Base-by-base conservation (phyloP, 257 asterid species). In the Solanum infundibuliforme region DNA sequence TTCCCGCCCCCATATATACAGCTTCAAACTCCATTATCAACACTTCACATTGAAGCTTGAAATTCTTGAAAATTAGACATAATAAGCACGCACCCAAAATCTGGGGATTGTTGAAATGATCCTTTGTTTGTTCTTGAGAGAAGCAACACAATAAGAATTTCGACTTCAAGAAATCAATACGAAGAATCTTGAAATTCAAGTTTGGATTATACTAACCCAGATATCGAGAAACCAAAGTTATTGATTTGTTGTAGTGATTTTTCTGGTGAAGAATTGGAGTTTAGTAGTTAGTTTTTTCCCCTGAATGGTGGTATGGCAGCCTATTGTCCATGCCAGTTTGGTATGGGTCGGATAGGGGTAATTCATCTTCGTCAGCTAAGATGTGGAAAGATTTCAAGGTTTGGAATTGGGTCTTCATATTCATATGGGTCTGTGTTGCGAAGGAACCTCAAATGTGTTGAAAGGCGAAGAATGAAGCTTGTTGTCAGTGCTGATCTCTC, bases 401-500 rank as follows among this genome's bases (percentile, higher is more conserved):
- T 88, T 21, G 91, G 92, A 55, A 77, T 86, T 84, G 91, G 91
- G 83, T 79, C 84, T 20, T 74, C 43, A 12, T 38, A 27, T 69
- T 83, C 86, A 55, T 66, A 55, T 83, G 90, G 89, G 88, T 87
- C 85, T 48, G 58, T 83, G 84, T 89, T 89, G 87, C 94, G 34
- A 86, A 91, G 88, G 86, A 89, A 58, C 90, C 46, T 41, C 91
- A 88, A 91, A 89, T 85, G 91, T 46, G 90, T 29, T 86, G 92
- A 85, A 88, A 93, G 94, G 5, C 95, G 92, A 66, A 93, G 93
- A 90, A 87, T 89, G 84, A 89, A 87, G 88, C 91, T 93, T 48
- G 89, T 92, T 29, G 93, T 92, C 87, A 27, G 85, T 88, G 94
- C 98, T 89, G 90, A 94, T 92, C 93, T 95, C 79, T 92, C 98